These are phyloP conservation scores for Fagus sylvatica DNA, from an alignment of 306 rosid genomes.

Conservation along the genomic window DNA sequence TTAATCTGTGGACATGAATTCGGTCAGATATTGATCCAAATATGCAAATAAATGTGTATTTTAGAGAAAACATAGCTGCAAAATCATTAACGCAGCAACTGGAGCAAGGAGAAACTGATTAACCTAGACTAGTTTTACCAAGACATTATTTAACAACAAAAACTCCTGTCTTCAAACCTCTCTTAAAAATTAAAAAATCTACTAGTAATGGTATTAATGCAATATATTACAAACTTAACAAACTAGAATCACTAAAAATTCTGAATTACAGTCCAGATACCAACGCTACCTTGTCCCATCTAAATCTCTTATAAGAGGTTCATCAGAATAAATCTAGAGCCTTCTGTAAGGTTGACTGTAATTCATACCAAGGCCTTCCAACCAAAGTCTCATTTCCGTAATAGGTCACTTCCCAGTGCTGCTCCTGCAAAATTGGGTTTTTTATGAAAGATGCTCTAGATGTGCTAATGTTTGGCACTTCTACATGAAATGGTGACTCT, in stretches of 20 bases:
- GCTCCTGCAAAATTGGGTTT: not conserved
- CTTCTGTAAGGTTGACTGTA: not conserved
- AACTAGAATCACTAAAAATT: too few species aligned
- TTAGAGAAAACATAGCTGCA: not conserved
- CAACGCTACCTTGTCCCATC: not conserved
- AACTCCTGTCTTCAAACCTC: too few species aligned
- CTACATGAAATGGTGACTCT: too few species aligned
- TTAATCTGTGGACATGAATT: conserved; percentile 44
- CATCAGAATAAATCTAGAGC: not conserved
- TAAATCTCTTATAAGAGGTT: not conserved
- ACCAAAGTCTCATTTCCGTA: not conserved
- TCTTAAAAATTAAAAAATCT: not conserved
- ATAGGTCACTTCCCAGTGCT: not conserved
- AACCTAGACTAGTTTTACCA: not conserved
- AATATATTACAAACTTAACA: too few species aligned
- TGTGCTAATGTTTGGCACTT: not conserved
- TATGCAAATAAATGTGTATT: not conserved
- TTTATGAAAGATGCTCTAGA: not conserved
- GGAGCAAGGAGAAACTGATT: not conserved
- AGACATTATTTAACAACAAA: not conserved
- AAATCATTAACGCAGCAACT: not conserved
- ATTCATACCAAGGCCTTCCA: not conserved
- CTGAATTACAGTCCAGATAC: too few species aligned
- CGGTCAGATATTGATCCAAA: conserved; percentile 20
- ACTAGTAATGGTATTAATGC: not conserved